Percentiles rank a stretch among this genome's conserved stretches.
These are phyloP conservation scores for Xylaria flabelliformis DNA, from an alignment of 495 filamentous ascomycete genomes.

Conservation along the genomic window DNA sequence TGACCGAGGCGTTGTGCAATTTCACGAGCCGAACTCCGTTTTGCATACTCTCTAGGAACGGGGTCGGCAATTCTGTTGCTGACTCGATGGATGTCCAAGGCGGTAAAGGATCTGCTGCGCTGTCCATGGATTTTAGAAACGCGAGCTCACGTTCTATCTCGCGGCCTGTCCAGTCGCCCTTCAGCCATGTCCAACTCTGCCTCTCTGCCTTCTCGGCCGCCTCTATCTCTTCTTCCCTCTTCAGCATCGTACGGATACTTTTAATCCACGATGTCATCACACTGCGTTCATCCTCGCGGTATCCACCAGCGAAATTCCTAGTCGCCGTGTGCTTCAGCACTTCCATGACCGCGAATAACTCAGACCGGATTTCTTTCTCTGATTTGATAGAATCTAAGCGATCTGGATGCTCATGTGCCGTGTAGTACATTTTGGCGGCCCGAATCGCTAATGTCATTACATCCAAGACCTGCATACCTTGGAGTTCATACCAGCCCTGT, in stretches of 20 bases:
- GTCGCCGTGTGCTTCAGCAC: conserved; percentile 88
- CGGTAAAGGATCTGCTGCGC: conserved; percentile 64
- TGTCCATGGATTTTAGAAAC: conserved; percentile 71
- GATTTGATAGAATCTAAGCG: conserved; percentile 84
- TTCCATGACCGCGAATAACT: conserved; percentile 85
- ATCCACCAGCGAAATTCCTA: conserved; percentile 84
- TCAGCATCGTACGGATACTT: conserved; percentile 75
- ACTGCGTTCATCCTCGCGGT: conserved; percentile 73
- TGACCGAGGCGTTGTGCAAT: conserved; percentile 86
- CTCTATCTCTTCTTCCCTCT: conserved; percentile 76
- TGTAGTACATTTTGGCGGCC: conserved; percentile 95
- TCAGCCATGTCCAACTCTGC: conserved; percentile 78
- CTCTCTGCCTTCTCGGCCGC: conserved; percentile 72
- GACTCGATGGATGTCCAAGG: conserved; percentile 69
- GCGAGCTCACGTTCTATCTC: conserved; percentile 81
- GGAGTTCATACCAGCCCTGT: conserved; percentile 79
- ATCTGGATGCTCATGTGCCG: conserved; percentile 79
- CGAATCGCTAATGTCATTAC: conserved; percentile 91
- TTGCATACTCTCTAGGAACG: conserved; percentile 74
- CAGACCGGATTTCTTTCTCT: conserved; percentile 77
- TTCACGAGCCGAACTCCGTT: conserved; percentile 83
- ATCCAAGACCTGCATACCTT: conserved; percentile 90
- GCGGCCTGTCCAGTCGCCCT: conserved; percentile 78
- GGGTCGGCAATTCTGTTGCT: conserved; percentile 65
- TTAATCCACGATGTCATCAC: conserved; percentile 78